phyloP scores from a whole-genome alignment of 176 grass and related monocot genomes.

The Chrysopogon serrulatus region DNA sequence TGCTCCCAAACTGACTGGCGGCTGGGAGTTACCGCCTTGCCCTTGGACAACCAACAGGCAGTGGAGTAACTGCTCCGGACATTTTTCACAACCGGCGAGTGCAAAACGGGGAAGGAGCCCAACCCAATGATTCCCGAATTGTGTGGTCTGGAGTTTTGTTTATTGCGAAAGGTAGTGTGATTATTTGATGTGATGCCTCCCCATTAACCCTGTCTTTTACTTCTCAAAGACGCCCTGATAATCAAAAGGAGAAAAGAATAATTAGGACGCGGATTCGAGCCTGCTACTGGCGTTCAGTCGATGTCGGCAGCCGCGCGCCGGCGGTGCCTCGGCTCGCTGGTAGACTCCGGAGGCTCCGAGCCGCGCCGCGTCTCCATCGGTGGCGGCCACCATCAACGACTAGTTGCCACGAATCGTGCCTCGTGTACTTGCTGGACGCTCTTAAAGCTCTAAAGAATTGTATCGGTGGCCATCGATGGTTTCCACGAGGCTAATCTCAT shows the following conservation, averaged over 20 bases:
- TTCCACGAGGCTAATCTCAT: not conserved
- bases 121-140: not conserved
- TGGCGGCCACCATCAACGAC: not conserved
- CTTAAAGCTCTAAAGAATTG: not conserved
- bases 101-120: not conserved
- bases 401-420: too few relatives aligned
- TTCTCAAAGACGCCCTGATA: not conserved
- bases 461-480: not conserved
- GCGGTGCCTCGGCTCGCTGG: not conserved
- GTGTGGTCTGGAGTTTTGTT: not conserved
- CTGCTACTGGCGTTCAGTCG: not conserved
- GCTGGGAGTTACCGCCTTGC: not conserved
- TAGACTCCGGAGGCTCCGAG: too few relatives aligned
- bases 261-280: not conserved
- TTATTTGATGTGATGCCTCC: not conserved
- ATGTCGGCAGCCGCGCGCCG: not conserved
- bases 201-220: not conserved
- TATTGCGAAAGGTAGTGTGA: not conserved
- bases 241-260: not conserved
- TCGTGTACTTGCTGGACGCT: too few relatives aligned
- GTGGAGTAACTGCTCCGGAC: not conserved
- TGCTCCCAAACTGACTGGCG: slow-evolving; percentile 17
- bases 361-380: too few relatives aligned
- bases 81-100: not conserved
- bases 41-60: not conserved